Base-by-base conservation (phyloP, 768 basidiomycete species). In the Chiua virens region DNA sequence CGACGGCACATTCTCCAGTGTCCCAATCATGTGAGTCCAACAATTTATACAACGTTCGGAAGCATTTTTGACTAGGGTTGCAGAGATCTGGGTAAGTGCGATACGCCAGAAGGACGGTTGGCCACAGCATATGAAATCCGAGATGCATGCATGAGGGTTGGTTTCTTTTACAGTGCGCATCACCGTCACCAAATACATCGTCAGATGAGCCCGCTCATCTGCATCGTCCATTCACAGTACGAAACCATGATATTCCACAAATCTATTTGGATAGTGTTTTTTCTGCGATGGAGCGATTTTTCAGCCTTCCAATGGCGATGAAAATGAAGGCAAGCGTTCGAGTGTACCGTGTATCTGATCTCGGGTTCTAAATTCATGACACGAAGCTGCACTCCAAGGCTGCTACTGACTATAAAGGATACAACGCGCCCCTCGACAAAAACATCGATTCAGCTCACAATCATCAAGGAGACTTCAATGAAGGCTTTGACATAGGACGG, bases 401-500 rank as follows among this genome's bases (percentile, higher is more conserved):
- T 49, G 78, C 79, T 1, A 66, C 80, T 0, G 86, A 85, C 63
- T 95, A n/a, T 91, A 74, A 89, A 62, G 87, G 87, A n/a, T 90
- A 89, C 66, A 85, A 75, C 47, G 79, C 83, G 3, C 65, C 92
- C 3, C 74, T 86, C 7, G 85, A 83, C 47, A 82, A 80, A 44
- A 92, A 92, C 63, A 87, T 84, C 47, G 80, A 93, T 59, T 83
- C 0, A 49, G 57, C n/a, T 8, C 81, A 82, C 43, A 73, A 79
- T 21, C 79, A 80, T 41, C 71, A 79, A n/a, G 93, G 93, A 1
- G 94, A 98, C 63, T 69, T 95, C 47, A 91, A 95, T 63, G 93
- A 98, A 66, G 92, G 87, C 3, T 96, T 94, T 65, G 87, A 93
- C 58, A 77, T 96, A 50, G 90, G 91, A 4, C 85, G 81, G 78